phyloP scores from a whole-genome alignment of 306 rosid genomes.

The Amphicarpaea edgeworthii region DNA sequence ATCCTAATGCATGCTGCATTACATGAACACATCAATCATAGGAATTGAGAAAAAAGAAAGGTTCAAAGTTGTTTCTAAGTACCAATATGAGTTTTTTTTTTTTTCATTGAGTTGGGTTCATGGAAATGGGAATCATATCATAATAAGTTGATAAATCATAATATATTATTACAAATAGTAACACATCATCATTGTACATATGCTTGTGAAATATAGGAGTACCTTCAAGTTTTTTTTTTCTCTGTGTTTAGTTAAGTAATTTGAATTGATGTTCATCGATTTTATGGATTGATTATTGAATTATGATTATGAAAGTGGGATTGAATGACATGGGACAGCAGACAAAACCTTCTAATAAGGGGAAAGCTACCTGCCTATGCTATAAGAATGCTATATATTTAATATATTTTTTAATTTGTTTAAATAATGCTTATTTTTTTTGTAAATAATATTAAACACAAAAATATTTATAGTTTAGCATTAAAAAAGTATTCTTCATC shows the following conservation, averaged over 20 bases:
- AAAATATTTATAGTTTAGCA: too few species aligned
- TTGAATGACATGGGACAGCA: conserved; percentile 6
- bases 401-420: too few species aligned
- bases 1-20: conserved; percentile 93
- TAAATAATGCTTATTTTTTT: too few species aligned
- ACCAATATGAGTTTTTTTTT: conserved; percentile 29
- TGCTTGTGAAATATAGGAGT: conserved; percentile 40
- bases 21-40: conserved; percentile 44
- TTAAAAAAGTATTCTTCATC: too few species aligned
- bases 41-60: background rate
- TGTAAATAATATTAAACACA: too few species aligned
- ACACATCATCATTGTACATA: conserved; percentile 40
- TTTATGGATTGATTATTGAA: background rate
- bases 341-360: background rate
- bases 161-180: background rate
- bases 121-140: conserved; percentile 41
- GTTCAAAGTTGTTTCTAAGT: conserved; percentile 14
- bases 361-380: too few species aligned
- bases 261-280: background rate
- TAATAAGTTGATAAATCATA: conserved; percentile 32
- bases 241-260: background rate
- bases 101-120: conserved; percentile 50
- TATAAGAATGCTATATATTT: too few species aligned
- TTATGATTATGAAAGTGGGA: conserved; percentile 34
- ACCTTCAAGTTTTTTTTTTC: background rate